Conservation (phyloP, 75 land plant species). For the Chamaecyparis obtusa region DNA sequence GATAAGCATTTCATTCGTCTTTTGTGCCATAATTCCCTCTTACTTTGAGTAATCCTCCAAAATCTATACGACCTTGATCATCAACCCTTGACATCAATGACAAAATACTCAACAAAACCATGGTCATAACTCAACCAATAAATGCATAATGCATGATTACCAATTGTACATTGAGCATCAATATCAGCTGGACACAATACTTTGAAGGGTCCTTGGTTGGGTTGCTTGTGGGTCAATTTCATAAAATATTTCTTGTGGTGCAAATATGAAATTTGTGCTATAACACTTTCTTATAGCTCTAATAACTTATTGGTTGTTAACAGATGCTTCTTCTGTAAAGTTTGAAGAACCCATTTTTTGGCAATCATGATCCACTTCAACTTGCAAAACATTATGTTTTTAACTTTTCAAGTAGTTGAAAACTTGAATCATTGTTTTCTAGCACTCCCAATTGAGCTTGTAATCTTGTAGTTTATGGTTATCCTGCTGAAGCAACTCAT, state of each 20-base stretch:
- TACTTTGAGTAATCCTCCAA: no score
- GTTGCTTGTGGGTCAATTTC: neutral
- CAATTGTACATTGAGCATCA: neutral
- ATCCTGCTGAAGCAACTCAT: neutral
- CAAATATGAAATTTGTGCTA: neutral
- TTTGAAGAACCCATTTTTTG: neutral
- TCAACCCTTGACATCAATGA: no score
- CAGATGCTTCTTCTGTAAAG: neutral
- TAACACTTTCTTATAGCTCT: neutral
- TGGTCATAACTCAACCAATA: neutral
- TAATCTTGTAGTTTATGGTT: neutral
- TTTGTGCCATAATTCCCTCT: no score
- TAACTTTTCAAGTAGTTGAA: neutral
- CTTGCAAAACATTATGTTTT: neutral
- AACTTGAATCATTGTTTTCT: neutral
- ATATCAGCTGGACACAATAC: neutral
- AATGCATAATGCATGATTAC: neutral
- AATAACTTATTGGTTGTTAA: neutral
- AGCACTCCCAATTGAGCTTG: neutral
- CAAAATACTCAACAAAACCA: neutral
- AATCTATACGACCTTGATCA: no score
- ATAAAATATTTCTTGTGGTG: neutral
- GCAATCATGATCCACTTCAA: neutral
- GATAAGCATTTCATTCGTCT: no score
- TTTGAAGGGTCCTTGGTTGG: neutral